A percentile compares a stretch with the other conserved stretches of the same genome.
These are phyloP conservation scores for Spinacia oleracea DNA, from an alignment of 179 eudicot genomes.

Conservation along the genomic window DNA sequence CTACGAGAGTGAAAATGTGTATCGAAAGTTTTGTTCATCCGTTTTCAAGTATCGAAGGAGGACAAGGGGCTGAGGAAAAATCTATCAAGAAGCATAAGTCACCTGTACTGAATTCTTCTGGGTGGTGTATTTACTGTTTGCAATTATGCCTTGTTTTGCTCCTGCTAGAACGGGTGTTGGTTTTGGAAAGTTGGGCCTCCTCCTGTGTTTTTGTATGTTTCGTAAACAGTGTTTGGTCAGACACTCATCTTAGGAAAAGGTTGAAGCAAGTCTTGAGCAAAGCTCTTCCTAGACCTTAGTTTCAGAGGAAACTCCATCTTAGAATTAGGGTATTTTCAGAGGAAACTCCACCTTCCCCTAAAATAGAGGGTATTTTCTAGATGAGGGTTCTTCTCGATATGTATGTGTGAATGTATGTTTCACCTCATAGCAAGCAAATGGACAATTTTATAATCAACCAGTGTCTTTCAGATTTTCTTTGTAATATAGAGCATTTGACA, in stretches of 20 bases:
- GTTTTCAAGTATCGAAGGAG: neutral
- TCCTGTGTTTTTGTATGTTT: neutral
- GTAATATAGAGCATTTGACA: too few relatives aligned
- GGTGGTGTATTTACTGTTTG: neutral
- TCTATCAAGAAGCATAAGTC: neutral
- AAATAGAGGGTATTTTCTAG: neutral
- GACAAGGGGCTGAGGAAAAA: neutral
- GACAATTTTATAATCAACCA: too few relatives aligned
- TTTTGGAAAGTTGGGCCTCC: too few relatives aligned
- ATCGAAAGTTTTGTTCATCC: slow-evolving; percentile 27
- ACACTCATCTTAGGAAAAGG: neutral
- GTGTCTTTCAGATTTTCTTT: too few relatives aligned
- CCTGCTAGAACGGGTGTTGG: too few relatives aligned
- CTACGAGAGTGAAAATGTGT: slow-evolving; percentile 15
- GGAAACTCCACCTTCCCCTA: neutral
- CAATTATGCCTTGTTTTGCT: neutral
- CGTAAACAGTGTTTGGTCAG: neutral
- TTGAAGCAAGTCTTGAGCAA: neutral
- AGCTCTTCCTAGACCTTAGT: neutral
- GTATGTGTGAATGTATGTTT: too few relatives aligned
- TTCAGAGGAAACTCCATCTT: neutral
- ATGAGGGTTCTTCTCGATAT: too few relatives aligned
- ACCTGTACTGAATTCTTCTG: neutral
- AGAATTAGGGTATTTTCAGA: neutral
- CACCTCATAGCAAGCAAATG: too few relatives aligned